Percentiles rank a stretch among this genome's conserved stretches.
phyloP scores from a whole-genome alignment of 495 filamentous ascomycete genomes.

The Aspergillus haitiensis region DNA sequence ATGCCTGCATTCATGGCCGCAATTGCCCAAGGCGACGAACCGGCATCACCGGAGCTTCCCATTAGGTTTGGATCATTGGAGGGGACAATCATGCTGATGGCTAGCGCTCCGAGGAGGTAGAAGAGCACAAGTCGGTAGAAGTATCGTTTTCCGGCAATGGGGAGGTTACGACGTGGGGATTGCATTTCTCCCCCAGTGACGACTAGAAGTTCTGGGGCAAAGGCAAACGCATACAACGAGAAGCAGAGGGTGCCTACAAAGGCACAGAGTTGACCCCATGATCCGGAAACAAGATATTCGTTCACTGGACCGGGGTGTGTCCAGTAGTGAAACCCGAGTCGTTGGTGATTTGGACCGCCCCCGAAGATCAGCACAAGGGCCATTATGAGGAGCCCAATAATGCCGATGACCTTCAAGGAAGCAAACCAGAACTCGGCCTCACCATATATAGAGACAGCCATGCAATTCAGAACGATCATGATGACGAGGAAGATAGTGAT shows the following conservation, averaged over 20 bases:
- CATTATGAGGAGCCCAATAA: constrained; percentile 2
- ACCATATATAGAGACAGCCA: background rate
- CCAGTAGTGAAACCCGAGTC: constrained; percentile 1
- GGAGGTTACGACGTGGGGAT: constrained; percentile 7
- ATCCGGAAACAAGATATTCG: background rate
- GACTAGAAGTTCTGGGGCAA: constrained; percentile 6
- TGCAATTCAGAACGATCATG: constrained; percentile 3
- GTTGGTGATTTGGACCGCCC: background rate
- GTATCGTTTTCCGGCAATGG: background rate
- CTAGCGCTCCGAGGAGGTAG: constrained; percentile 4
- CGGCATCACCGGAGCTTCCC: background rate
- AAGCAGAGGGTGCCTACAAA: constrained; percentile 4
- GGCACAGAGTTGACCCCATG: background rate
- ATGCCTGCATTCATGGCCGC: constrained; percentile 2
- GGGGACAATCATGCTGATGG: constrained; percentile 9
- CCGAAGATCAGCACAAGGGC: constrained; percentile 8
- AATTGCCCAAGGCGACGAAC: background rate
- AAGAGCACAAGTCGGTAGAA: constrained; percentile 3
- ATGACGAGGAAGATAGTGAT: constrained; percentile 8
- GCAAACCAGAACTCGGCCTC: constrained; percentile 8
- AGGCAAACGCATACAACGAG: background rate
- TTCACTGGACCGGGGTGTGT: background rate
- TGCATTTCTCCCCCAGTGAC: constrained; percentile 6
- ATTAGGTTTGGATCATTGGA: background rate
- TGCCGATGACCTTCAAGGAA: constrained; percentile 2